phyloP scores from a whole-genome alignment of 1,284 basidiomycete genomes.

The Cutaneotrichosporon dermatis region DNA sequence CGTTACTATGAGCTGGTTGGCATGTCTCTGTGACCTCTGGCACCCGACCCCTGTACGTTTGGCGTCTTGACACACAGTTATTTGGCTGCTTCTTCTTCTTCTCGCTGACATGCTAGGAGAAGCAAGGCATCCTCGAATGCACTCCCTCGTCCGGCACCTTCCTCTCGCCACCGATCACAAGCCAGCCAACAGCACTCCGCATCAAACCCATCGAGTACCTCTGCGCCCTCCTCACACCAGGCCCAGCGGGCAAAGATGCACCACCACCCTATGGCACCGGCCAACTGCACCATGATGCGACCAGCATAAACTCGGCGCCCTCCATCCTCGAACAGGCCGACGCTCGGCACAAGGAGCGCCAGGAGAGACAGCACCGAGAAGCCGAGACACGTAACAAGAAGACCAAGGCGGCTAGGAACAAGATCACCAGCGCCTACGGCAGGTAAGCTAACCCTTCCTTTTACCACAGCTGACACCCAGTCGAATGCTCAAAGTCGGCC shows the following conservation, averaged over 20 bases:
- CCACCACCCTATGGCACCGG: neutral
- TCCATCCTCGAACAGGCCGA: neutral
- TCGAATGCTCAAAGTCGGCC: slow-evolving; percentile 3
- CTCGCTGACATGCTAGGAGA: neutral
- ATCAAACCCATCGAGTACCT: neutral
- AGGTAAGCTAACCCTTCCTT: neutral
- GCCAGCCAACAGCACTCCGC: neutral
- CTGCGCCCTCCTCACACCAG: neutral
- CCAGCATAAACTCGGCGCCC: neutral
- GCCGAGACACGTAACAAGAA: neutral
- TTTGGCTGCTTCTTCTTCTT: too few relatives aligned
- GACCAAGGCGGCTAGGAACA: neutral
- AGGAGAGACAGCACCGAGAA: neutral
- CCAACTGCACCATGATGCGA: slow-evolving; percentile 1
- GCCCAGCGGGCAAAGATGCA: too few relatives aligned
- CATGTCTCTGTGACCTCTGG: slow-evolving; percentile 6
- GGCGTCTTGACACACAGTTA: too few relatives aligned
- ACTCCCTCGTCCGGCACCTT: slow-evolving; percentile 1
- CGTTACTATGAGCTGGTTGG: slow-evolving; percentile 7
- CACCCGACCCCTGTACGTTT: neutral
- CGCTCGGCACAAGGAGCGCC: neutral
- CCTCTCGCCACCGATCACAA: neutral
- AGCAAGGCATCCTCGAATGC: slow-evolving; percentile 4
- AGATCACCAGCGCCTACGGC: slow-evolving; percentile 3
- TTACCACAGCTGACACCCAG: neutral